These are phyloP conservation scores for Actinomortierella wolfii DNA, from an alignment of 371 early-diverging fungal species.

Conservation along the genomic window DNA sequence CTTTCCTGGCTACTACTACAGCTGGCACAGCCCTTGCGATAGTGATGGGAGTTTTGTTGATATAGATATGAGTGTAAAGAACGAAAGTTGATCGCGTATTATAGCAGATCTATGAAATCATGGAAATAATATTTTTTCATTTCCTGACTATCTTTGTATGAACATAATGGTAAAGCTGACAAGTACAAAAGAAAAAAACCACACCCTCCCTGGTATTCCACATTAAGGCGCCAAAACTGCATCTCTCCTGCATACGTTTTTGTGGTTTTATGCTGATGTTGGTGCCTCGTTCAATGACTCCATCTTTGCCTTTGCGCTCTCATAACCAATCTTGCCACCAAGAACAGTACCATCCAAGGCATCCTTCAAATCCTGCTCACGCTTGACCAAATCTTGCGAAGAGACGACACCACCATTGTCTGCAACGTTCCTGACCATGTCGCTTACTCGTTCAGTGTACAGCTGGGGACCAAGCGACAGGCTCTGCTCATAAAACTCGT, in stretches of 20 bases:
- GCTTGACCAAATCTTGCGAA: conserved; percentile 21
- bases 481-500: conserved; percentile 45
- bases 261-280: conserved; percentile 25
- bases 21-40: too few species aligned
- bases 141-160: too few species aligned
- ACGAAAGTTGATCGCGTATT: too few species aligned
- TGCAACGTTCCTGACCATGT: conserved; percentile 42
- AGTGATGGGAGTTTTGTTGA: too few species aligned
- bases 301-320: conserved; percentile 25
- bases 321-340: conserved; percentile 40
- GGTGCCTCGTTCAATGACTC: not conserved
- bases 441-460: conserved; percentile 16
- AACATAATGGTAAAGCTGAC: too few species aligned
- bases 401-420: conserved; percentile 42
- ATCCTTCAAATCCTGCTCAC: conserved; percentile 45
- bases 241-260: not conserved
- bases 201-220: too few species aligned
- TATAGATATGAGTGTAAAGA: too few species aligned
- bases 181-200: too few species aligned
- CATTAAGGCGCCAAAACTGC: too few species aligned
- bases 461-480: conserved; percentile 33
- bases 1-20: too few species aligned
- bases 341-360: conserved; percentile 39
- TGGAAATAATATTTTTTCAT: too few species aligned
- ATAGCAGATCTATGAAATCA: too few species aligned